phyloP scores from a whole-genome alignment of 192 early-diverging fungal species.

The Tieghemiomyces parasiticus region DNA sequence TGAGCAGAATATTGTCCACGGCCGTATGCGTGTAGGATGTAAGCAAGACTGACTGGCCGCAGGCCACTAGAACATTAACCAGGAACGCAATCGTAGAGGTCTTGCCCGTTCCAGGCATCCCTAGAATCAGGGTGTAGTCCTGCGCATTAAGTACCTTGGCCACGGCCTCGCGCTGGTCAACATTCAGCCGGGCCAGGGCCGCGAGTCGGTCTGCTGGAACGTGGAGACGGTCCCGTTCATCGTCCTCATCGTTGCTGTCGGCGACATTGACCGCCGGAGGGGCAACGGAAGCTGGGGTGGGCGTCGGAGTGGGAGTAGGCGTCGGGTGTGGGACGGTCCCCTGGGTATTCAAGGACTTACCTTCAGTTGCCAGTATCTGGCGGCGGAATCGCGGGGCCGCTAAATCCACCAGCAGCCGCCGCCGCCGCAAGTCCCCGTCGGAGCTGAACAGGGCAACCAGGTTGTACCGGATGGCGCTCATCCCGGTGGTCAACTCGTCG shows the following conservation, averaged over 20 bases:
- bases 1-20: constrained; percentile 83
- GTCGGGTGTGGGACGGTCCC: too few species aligned
- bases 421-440: constrained; percentile 33
- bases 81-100: constrained; percentile 76
- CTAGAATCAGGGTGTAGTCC: constrained; percentile 84
- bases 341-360: too few species aligned
- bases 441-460: constrained; percentile 51
- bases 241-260: not conserved
- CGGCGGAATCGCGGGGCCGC: constrained; percentile 45
- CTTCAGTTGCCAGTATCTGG: too few species aligned
- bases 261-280: not conserved
- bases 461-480: constrained; percentile 56
- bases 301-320: constrained; percentile 10
- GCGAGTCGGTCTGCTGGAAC: not conserved
- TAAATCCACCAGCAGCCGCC: constrained; percentile 67
- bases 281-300: not conserved
- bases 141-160: constrained; percentile 52
- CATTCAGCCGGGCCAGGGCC: constrained; percentile 33
- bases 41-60: constrained; percentile 64
- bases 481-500: constrained; percentile 58
- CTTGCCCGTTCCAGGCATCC: constrained; percentile 97
- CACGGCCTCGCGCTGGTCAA: constrained; percentile 52
- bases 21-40: constrained; percentile 87
- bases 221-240: not conserved
- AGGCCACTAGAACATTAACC: constrained; percentile 43